Base-by-base conservation (phyloP, 495 filamentous ascomycete genomes). In the Lindgomyces ingoldianus region DNA sequence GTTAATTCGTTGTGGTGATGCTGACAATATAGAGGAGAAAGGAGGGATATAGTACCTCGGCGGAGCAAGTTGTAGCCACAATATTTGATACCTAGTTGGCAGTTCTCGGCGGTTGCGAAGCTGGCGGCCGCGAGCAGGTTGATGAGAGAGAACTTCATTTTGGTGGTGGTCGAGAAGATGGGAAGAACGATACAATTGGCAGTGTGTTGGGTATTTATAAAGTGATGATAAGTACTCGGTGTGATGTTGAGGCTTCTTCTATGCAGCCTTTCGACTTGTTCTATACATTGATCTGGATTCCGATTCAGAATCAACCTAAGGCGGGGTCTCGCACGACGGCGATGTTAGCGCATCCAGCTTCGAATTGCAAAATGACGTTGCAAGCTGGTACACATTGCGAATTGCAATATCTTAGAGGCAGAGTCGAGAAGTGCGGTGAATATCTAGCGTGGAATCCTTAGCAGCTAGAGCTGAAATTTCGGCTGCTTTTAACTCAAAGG, bases 71-170 rank as follows among this genome's bases (percentile, higher is more conserved):
- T 50, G 22, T 50, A 50, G 25, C 47, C 47, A 50, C 47, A 50
- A 14, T 50, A 50, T 21, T 16, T 22, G 22, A 50, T 16, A 22
- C 47, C 47, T 22, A 14, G 18, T 50, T 50, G 47, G 19, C 47
- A 50, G 22, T 50, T 50, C 25, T 50, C 47, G 22, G 47, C 47
- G 47, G 14, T 22, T 21, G 47, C 47, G 47, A 50, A 24, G 47
- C 47, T 50, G 22, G 47, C 47, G 6, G 19, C 47, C 4, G 22
- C 47, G 3, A 50, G 18, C 21, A 25, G 11, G 22, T 4, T 22
- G 22, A 50, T 22, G 12, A 50, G 47, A 50, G 47, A 22, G 47
- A 50, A 50, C 47, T 24, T 50, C 47, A 50, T 50, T 50, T 50
- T 26, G 47, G 25, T 50, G 22, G 22, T 24, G 19, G 47, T n/a